These are phyloP conservation scores for Auriscalpium vulgare DNA, from an alignment of 768 basidiomycete species.

Conservation along the genomic window DNA sequence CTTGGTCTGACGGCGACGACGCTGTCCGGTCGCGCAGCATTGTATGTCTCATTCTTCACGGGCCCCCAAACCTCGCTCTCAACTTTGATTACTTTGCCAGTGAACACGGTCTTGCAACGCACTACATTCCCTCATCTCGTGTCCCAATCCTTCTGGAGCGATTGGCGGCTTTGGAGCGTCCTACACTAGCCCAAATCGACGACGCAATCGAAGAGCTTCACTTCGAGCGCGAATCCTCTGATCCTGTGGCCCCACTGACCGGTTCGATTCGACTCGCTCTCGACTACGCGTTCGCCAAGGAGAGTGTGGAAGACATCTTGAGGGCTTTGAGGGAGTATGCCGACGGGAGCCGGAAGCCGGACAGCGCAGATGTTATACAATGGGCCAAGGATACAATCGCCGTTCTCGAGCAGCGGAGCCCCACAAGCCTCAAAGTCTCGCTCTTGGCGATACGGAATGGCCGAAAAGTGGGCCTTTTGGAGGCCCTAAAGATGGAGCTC, in stretches of 20 bases:
- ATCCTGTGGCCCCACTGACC: conserved; percentile 42
- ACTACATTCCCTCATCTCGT: conserved; percentile 75
- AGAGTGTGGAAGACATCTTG: conserved; percentile 67
- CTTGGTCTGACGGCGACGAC: conserved; percentile 75
- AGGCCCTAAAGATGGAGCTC: conserved; percentile 78
- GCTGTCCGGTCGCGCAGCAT: conserved; percentile 73
- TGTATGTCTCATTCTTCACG: conserved; percentile 42
- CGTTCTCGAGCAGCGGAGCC: conserved; percentile 64
- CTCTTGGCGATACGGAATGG: conserved; percentile 71
- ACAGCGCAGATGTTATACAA: conserved; percentile 38
- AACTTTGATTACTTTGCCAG: conserved; percentile 30
- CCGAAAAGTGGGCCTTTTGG: conserved; percentile 48
- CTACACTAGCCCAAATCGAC: conserved; percentile 46
- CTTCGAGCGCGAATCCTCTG: conserved; percentile 50
- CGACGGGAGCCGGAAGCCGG: conserved; percentile 16
- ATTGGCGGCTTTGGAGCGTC: conserved; percentile 49
- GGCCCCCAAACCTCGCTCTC: background rate
- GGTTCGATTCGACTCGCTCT: conserved; percentile 68
- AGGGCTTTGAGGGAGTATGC: conserved; percentile 40
- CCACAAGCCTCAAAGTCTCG: conserved; percentile 90
- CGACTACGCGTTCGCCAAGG: conserved; percentile 68
- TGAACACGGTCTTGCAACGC: conserved; percentile 90
- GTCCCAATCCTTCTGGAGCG: conserved; percentile 65
- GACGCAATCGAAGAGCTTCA: conserved; percentile 59
- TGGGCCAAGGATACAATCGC: conserved; percentile 75